Percentiles rank a stretch among this genome's conserved stretches.
Evolutionary conservation across 2,329 filamentous ascomycete species (phyloP).

Genomic region (Ilyonectria destructans): DNA sequence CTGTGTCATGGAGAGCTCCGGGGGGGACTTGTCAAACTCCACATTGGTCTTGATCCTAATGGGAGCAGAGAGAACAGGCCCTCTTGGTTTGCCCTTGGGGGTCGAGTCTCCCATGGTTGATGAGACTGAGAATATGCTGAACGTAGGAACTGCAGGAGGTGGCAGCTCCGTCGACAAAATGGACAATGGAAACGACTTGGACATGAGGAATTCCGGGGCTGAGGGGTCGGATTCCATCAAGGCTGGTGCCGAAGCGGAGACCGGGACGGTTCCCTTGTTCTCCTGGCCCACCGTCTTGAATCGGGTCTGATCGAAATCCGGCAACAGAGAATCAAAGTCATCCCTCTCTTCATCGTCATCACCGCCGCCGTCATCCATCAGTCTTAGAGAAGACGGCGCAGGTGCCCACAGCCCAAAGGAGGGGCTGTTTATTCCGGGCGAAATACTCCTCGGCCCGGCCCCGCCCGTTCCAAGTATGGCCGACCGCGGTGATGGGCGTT

Average conservation of each 20-base stretch:
- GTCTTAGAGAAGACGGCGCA: slow-evolving; percentile 59
- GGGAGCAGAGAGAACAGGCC: slow-evolving; percentile 53
- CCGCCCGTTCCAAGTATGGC: slow-evolving; percentile 39
- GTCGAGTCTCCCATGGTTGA: slow-evolving; percentile 35
- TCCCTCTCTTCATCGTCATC: slow-evolving; percentile 55
- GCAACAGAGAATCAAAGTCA: slow-evolving; percentile 66
- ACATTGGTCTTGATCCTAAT: slow-evolving; percentile 56
- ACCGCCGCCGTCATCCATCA: slow-evolving; percentile 63
- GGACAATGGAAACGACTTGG: slow-evolving; percentile 39
- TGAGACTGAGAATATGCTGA: slow-evolving; percentile 42
- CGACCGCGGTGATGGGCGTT: slow-evolving; percentile 43
- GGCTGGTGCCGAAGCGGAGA: slow-evolving; percentile 12
- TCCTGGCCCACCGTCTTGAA: slow-evolving; percentile 44
- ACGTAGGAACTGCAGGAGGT: slow-evolving; percentile 40
- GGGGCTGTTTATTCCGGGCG: slow-evolving; percentile 39
- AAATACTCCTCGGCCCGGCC: slow-evolving; percentile 41
- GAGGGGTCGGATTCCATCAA: slow-evolving; percentile 35
- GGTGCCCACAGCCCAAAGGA: slow-evolving; percentile 55
- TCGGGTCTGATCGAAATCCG: slow-evolving; percentile 66
- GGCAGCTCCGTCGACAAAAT: slow-evolving; percentile 42
- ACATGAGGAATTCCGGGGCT: slow-evolving; percentile 38
- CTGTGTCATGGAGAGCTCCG: slow-evolving; percentile 54
- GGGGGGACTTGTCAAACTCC: slow-evolving; percentile 50
- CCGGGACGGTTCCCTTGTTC: slow-evolving; percentile 28
- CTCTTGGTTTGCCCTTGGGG: slow-evolving; percentile 44